A percentile compares a stretch with the other conserved stretches of the same genome.
Conservation (phyloP, 2,329 filamentous ascomycete genomes). For the Curvularia spicifera region DNA sequence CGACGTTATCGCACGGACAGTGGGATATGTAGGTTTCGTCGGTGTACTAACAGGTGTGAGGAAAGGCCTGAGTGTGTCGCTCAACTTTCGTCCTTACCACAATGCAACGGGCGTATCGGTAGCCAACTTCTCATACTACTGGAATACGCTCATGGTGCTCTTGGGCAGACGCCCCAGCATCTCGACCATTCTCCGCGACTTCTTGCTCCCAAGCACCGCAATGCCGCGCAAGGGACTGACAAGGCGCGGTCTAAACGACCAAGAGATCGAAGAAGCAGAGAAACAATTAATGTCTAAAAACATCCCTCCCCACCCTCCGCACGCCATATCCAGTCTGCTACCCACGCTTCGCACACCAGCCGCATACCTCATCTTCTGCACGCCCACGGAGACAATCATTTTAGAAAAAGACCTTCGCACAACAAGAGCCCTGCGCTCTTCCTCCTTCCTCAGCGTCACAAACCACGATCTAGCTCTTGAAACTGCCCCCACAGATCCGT, state of each 20-base stretch:
- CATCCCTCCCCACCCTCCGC: slow-evolving; percentile 16
- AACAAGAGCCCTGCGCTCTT: slow-evolving; percentile 54
- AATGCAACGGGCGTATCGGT: slow-evolving; percentile 45
- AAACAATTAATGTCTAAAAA: neutral
- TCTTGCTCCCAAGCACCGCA: slow-evolving; percentile 44
- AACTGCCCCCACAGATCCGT: neutral
- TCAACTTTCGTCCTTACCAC: slow-evolving; percentile 61
- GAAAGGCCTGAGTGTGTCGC: slow-evolving; percentile 54
- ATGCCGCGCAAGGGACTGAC: neutral
- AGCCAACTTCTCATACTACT: slow-evolving; percentile 53
- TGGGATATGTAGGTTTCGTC: slow-evolving; percentile 61
- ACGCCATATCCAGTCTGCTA: slow-evolving; percentile 43
- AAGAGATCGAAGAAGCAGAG: neutral
- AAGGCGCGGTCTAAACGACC: neutral
- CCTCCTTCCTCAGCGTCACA: slow-evolving; percentile 62
- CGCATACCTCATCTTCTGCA: slow-evolving; percentile 64
- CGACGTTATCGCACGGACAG: slow-evolving; percentile 54
- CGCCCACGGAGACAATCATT: slow-evolving; percentile 55
- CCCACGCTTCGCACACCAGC: slow-evolving; percentile 56
- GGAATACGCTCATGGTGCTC: slow-evolving; percentile 60
- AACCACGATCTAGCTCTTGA: slow-evolving; percentile 58
- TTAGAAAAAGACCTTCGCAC: slow-evolving; percentile 63
- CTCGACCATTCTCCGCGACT: slow-evolving; percentile 57
- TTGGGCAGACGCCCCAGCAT: slow-evolving; percentile 62
- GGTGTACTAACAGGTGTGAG: slow-evolving; percentile 60